Conservation (phyloP, 2,329 filamentous ascomycete species). For the Aureobasidium uvarum region DNA sequence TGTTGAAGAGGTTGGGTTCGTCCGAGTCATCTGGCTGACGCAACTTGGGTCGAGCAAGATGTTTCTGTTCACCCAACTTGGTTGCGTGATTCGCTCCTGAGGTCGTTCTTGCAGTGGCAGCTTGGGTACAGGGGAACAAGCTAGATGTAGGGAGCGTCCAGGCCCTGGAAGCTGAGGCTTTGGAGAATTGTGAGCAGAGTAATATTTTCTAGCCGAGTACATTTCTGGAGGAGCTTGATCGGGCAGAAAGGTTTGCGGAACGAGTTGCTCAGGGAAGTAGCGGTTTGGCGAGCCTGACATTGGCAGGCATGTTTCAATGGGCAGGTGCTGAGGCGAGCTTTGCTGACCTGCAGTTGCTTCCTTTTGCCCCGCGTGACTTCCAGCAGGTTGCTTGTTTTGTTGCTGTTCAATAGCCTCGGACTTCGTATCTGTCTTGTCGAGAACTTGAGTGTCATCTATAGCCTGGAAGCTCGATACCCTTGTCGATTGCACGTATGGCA, state of each 20-base stretch:
- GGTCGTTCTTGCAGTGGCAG: not conserved
- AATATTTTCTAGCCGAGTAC: not conserved
- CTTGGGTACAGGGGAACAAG: too few species aligned
- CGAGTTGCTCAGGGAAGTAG: not conserved
- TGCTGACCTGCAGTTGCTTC: not conserved
- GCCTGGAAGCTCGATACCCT: not conserved
- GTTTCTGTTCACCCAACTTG: not conserved
- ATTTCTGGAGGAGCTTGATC: not conserved
- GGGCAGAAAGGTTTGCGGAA: not conserved
- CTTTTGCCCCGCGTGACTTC: not conserved
- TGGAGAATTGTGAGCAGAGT: not conserved
- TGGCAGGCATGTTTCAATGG: not conserved
- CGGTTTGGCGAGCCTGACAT: not conserved
- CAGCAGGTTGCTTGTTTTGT: not conserved
- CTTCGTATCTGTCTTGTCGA: not conserved
- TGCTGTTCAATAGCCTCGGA: too few species aligned
- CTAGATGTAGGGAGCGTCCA: not conserved
- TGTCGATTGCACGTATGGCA: not conserved
- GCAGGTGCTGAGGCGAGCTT: not conserved
- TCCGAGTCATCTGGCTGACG: not conserved
- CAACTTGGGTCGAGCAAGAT: not conserved
- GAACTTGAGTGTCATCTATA: not conserved
- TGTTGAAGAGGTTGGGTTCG: not conserved
- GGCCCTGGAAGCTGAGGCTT: not conserved
- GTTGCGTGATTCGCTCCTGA: not conserved